These are phyloP conservation scores for Ustilago sp. DNA, from an alignment of 1,284 basidiomycete species.

Conservation along the genomic window DNA sequence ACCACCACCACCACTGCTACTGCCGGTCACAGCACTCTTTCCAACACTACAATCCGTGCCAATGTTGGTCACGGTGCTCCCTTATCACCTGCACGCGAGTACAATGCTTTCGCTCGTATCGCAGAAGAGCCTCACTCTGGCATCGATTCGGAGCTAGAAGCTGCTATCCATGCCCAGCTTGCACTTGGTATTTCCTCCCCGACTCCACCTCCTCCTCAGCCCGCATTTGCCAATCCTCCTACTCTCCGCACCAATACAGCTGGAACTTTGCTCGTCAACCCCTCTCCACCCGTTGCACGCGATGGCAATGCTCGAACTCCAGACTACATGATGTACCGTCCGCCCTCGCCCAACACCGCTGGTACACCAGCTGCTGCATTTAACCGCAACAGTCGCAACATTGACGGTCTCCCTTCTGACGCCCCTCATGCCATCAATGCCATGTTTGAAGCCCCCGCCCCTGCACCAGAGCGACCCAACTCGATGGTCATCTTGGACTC, in stretches of 20 bases:
- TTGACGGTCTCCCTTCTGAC: slow-evolving; percentile 57
- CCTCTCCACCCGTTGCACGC: slow-evolving; percentile 39
- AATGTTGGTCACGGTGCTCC: not conserved
- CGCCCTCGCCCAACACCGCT: slow-evolving; percentile 30
- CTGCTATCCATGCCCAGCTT: slow-evolving; percentile 40
- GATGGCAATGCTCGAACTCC: slow-evolving; percentile 26
- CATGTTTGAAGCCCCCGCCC: slow-evolving; percentile 49
- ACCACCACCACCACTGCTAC: slow-evolving; percentile 57
- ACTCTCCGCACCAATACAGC: slow-evolving; percentile 58
- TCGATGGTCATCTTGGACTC: slow-evolving; percentile 62
- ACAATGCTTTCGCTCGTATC: slow-evolving; percentile 43
- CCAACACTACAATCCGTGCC: slow-evolving; percentile 33
- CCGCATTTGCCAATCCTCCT: slow-evolving; percentile 30
- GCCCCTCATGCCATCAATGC: slow-evolving; percentile 46
- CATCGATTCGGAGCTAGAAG: slow-evolving; percentile 29
- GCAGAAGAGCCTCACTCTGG: slow-evolving; percentile 41
- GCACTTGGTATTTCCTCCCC: slow-evolving; percentile 11
- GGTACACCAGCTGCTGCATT: slow-evolving; percentile 14
- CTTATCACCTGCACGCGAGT: slow-evolving; percentile 34
- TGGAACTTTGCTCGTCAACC: slow-evolving; percentile 57
- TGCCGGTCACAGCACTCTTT: slow-evolving; percentile 51
- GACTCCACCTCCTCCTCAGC: slow-evolving; percentile 12
- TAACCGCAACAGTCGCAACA: slow-evolving; percentile 55
- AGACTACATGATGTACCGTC: slow-evolving; percentile 56
- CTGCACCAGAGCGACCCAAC: slow-evolving; percentile 40